phyloP scores from a whole-genome alignment of 208 protist genomes.

The Wallacemonas collosoma region DNA sequence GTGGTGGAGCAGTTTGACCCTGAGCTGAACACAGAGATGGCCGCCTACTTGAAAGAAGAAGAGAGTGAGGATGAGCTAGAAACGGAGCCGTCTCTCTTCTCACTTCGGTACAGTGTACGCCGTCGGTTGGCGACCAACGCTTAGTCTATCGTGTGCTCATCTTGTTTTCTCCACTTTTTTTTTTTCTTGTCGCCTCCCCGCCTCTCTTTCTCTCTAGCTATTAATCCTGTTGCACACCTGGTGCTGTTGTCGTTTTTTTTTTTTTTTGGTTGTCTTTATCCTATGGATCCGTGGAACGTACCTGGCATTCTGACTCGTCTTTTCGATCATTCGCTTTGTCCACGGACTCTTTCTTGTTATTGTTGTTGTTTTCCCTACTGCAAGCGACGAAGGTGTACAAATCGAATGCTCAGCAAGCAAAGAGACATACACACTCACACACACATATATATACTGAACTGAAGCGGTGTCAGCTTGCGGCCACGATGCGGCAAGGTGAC shows the following conservation, averaged over 20 bases:
- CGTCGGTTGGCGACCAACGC: constrained; percentile 46
- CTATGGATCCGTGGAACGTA: no score
- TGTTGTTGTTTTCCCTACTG: background rate
- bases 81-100: constrained; percentile 86
- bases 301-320: no score
- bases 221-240: no score
- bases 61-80: constrained; percentile 53
- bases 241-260: background rate
- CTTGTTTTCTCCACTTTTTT: background rate
- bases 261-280: background rate
- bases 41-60: constrained; percentile 42
- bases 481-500: background rate
- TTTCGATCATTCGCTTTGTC: constrained; percentile 15
- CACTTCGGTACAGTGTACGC: constrained; percentile 73
- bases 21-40: constrained; percentile 76
- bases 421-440: background rate
- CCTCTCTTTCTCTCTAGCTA: no score
- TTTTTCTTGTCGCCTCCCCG: background rate
- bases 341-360: background rate
- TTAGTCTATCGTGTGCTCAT: background rate
- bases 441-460: background rate
- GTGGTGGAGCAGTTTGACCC: constrained; percentile 77
- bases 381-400: no score
- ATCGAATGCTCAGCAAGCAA: background rate
- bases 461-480: constrained; percentile 4